phyloP scores from a whole-genome alignment of 2,329 filamentous ascomycete genomes.

The Trichoderma pleuroti region DNA sequence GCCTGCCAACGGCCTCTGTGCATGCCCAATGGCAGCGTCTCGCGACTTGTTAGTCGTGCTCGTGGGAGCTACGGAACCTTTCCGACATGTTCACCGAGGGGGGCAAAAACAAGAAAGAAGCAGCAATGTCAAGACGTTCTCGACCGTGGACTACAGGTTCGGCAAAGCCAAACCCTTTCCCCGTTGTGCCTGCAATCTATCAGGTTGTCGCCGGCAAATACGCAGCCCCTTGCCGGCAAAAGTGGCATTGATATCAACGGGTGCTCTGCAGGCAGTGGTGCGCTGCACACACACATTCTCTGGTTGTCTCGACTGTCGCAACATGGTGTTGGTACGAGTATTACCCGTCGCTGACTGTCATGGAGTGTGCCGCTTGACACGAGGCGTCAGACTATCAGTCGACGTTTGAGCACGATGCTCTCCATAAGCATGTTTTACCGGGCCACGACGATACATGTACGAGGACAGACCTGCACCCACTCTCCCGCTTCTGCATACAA shows the following conservation, averaged over 20 bases:
- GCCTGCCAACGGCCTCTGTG: not conserved
- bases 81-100: not conserved
- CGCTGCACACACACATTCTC: not conserved
- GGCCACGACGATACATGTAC: not conserved
- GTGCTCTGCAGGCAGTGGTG: not conserved
- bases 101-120: not conserved
- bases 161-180: not conserved
- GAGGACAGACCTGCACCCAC: not conserved
- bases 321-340: not conserved
- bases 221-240: not conserved
- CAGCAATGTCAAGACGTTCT: not conserved
- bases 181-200: not conserved
- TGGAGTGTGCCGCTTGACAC: not conserved
- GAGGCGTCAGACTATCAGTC: constrained; percentile 8
- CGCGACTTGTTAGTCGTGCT: not conserved
- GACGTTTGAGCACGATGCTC: not conserved
- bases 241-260: not conserved
- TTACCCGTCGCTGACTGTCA: not conserved
- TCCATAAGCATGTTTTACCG: not conserved
- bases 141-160: not conserved
- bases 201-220: not conserved
- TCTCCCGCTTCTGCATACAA: not conserved
- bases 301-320: not conserved
- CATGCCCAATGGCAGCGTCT: not conserved
- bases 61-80: not conserved